Conservation (phyloP, 345 rosid species). For the Melaleuca alternifolia region DNA sequence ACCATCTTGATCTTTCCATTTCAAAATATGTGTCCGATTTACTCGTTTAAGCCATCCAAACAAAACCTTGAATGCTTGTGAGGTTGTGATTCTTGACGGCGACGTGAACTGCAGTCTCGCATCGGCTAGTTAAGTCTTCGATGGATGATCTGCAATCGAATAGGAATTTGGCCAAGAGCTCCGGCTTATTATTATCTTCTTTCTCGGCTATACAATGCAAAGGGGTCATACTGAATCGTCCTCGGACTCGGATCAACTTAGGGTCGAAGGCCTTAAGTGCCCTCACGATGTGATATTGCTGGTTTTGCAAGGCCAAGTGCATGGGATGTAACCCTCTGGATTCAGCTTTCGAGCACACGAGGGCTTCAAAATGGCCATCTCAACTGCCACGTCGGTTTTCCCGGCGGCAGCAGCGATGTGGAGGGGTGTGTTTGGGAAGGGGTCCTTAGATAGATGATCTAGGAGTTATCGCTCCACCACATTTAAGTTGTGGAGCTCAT, state of each 20-base stretch:
- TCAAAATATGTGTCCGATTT: not conserved
- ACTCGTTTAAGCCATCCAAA: not conserved
- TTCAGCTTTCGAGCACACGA: not conserved
- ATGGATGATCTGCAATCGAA: not conserved
- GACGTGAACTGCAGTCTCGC: not conserved
- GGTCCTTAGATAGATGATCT: accelerated
- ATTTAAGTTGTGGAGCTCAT: not conserved
- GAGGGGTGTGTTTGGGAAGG: not conserved
- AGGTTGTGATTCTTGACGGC: not conserved
- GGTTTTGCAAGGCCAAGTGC: not conserved
- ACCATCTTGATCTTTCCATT: not conserved
- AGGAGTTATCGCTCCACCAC: accelerated
- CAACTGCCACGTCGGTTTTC: accelerated
- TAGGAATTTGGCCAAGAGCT: not conserved
- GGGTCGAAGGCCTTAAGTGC: not conserved
- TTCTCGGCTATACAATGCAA: not conserved
- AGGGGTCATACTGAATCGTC: not conserved
- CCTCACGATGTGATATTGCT: accelerated
- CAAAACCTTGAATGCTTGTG: accelerated
- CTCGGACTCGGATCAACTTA: not conserved
- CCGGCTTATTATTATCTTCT: not conserved
- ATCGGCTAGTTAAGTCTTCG: not conserved
- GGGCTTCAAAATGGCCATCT: not conserved
- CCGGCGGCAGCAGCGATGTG: accelerated
- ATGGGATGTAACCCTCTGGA: not conserved